Percentiles rank a stretch among this genome's conserved stretches.
Evolutionary conservation across 2,329 filamentous ascomycete species (phyloP).

Genomic region (Ilyonectria sp.): DNA sequence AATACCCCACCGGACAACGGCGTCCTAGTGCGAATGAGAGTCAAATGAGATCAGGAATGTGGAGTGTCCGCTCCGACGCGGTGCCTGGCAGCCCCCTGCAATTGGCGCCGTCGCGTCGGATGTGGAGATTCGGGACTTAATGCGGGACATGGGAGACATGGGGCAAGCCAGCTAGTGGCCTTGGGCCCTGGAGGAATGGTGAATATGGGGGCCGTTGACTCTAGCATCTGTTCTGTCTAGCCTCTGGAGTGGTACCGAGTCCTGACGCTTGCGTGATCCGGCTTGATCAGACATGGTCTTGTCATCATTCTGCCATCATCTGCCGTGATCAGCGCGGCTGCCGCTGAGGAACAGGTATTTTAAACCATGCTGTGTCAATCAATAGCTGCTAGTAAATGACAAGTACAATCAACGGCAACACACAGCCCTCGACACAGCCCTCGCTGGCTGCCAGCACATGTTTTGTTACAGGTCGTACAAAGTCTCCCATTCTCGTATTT

Average conservation of each 20-base stretch:
- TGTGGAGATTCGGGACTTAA: neutral
- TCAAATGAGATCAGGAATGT: neutral
- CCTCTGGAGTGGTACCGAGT: neutral
- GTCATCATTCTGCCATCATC: neutral
- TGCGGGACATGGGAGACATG: neutral
- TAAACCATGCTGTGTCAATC: neutral
- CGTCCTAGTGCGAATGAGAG: neutral
- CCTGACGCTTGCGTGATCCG: neutral
- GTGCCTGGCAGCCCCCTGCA: neutral
- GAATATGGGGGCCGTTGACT: neutral
- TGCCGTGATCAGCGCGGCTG: neutral
- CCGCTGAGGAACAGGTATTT: neutral
- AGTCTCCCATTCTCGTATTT: neutral
- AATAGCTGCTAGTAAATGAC: neutral
- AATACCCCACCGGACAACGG: neutral
- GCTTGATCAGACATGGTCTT: too few relatives aligned
- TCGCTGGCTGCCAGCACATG: too few relatives aligned
- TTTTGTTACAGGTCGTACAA: neutral
- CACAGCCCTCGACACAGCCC: too few relatives aligned
- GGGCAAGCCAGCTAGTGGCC: neutral
- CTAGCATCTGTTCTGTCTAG: neutral
- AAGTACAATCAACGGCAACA: neutral
- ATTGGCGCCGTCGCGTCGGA: neutral
- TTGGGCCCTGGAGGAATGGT: too few relatives aligned
- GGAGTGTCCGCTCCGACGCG: neutral